Conservation (phyloP, 495 filamentous ascomycete genomes). For the Hypoxylon cercidicola region DNA sequence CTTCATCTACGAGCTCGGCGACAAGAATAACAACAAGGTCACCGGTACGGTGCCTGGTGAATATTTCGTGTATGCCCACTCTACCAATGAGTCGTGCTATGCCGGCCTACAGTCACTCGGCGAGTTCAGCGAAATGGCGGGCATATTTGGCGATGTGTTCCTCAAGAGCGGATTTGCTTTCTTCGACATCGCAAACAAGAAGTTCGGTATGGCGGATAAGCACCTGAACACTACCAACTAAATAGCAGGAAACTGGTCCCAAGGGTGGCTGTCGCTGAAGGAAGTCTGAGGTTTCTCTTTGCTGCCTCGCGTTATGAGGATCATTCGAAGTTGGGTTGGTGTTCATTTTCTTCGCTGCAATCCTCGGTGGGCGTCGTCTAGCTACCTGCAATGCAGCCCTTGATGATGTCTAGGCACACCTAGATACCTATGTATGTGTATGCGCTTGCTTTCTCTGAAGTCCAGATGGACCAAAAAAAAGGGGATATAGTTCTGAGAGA, state of each 20-base stretch:
- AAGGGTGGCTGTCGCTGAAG: neutral
- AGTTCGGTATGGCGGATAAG: constrained; percentile 73
- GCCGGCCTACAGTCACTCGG: constrained; percentile 72
- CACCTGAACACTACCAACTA: constrained; percentile 39
- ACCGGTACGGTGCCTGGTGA: constrained; percentile 73
- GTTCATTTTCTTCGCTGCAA: constrained; percentile 14
- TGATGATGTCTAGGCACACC: constrained; percentile 17
- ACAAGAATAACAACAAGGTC: constrained; percentile 66
- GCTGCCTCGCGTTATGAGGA: neutral
- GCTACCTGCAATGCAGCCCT: neutral
- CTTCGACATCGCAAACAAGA: constrained; percentile 74
- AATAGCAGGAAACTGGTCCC: constrained; percentile 12
- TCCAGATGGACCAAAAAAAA: constrained; percentile 13
- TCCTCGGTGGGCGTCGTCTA: constrained; percentile 9
- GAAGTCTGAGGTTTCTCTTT: neutral
- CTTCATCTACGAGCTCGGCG: constrained; percentile 59
- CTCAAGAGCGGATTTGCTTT: constrained; percentile 79
- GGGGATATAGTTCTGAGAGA: too few relatives aligned
- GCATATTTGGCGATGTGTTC: constrained; percentile 78
- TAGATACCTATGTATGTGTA: constrained; percentile 15
- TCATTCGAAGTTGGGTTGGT: constrained; percentile 5
- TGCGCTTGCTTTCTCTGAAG: constrained; percentile 9
- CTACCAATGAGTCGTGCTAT: constrained; percentile 67
- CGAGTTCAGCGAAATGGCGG: constrained; percentile 58
- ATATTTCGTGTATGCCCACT: constrained; percentile 71